phyloP scores from a whole-genome alignment of 2,329 filamentous ascomycete genomes.

The Fusarium camptoceras region DNA sequence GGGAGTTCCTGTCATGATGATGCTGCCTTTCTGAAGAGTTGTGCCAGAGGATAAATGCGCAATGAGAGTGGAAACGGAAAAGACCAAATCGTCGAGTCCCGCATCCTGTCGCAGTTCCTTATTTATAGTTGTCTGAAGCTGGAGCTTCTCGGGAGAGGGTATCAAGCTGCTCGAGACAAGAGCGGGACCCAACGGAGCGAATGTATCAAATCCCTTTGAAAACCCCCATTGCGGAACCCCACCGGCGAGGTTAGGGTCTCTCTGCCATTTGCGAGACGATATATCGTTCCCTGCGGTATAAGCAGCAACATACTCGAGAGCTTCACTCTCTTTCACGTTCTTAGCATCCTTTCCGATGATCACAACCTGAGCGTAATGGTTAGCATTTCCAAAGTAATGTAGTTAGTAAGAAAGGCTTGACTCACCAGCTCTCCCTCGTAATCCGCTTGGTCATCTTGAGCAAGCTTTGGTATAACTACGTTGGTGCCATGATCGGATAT shows the following conservation, averaged over 20 bases:
- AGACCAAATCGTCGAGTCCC: slow-evolving; percentile 57
- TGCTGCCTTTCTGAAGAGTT: slow-evolving; percentile 56
- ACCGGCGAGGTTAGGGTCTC: slow-evolving; percentile 61
- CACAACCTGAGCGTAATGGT: neutral
- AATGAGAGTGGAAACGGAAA: slow-evolving; percentile 54
- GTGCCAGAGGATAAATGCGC: slow-evolving; percentile 56
- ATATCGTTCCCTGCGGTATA: slow-evolving; percentile 69
- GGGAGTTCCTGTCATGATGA: slow-evolving; percentile 62
- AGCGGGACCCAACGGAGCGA: slow-evolving; percentile 62
- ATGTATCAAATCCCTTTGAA: slow-evolving; percentile 68
- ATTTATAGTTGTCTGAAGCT: slow-evolving; percentile 60
- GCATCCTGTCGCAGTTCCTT: slow-evolving; percentile 60
- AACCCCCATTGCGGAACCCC: slow-evolving; percentile 68
- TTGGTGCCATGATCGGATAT: slow-evolving; percentile 52
- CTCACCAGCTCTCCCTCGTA: slow-evolving; percentile 59
- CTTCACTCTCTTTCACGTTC: slow-evolving; percentile 58
- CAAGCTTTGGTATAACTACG: slow-evolving; percentile 58
- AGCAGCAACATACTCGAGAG: slow-evolving; percentile 62
- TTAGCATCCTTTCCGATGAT: slow-evolving; percentile 63
- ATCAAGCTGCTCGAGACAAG: slow-evolving; percentile 59
- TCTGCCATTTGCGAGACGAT: slow-evolving; percentile 63
- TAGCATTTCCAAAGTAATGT: neutral
- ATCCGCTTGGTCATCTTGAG: slow-evolving; percentile 61
- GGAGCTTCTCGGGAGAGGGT: slow-evolving; percentile 56
- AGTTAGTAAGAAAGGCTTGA: fast-evolving